Percentiles rank a stretch among this genome's conserved stretches.
phyloP scores from a whole-genome alignment of 1,284 basidiomycete species.

The Farysia itapuensis region DNA sequence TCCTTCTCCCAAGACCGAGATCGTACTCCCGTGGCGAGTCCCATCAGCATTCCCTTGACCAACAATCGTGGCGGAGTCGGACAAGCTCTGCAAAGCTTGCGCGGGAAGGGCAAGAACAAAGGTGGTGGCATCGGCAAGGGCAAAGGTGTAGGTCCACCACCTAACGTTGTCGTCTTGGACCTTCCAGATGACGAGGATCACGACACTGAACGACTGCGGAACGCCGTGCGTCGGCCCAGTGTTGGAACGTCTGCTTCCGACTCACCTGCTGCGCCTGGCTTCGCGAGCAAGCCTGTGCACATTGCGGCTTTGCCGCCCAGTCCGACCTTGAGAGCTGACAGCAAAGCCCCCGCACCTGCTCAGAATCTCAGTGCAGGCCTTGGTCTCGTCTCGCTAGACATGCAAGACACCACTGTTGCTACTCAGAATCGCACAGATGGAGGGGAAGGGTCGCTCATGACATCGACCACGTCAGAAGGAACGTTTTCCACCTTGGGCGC shows the following conservation, averaged over 20 bases:
- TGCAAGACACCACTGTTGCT: slow-evolving; percentile 10
- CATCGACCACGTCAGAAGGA: slow-evolving; percentile 10
- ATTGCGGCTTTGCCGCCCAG: slow-evolving; percentile 12
- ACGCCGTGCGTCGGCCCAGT: slow-evolving; percentile 7
- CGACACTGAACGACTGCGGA: slow-evolving; percentile 1
- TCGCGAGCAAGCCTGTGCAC: slow-evolving; percentile 9
- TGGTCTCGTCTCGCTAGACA: slow-evolving; percentile 12
- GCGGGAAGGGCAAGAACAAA: slow-evolving; percentile 10
- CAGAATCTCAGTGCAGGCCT: slow-evolving; percentile 4
- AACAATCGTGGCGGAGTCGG: slow-evolving; percentile 4
- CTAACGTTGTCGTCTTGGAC: slow-evolving; percentile 9
- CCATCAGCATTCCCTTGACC: slow-evolving; percentile 21
- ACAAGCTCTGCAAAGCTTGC: slow-evolving; percentile 14
- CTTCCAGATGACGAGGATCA: background rate
- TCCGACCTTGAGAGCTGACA: slow-evolving; percentile 1
- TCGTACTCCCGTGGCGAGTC: slow-evolving; percentile 25
- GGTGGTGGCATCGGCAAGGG: slow-evolving; percentile 1
- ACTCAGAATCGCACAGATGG: slow-evolving; percentile 5
- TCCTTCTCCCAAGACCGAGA: slow-evolving; percentile 36
- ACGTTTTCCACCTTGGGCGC: slow-evolving; percentile 15
- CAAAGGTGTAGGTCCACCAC: slow-evolving; percentile 23
- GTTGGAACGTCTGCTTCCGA: slow-evolving; percentile 7
- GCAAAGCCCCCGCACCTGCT: background rate
- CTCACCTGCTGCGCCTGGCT: slow-evolving; percentile 5
- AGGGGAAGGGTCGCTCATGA: slow-evolving; percentile 7